Percentiles rank a stretch among this genome's conserved stretches.
Evolutionary conservation across 2,329 filamentous ascomycete species (phyloP).

Genomic region (Neofusicoccum sp.): DNA sequence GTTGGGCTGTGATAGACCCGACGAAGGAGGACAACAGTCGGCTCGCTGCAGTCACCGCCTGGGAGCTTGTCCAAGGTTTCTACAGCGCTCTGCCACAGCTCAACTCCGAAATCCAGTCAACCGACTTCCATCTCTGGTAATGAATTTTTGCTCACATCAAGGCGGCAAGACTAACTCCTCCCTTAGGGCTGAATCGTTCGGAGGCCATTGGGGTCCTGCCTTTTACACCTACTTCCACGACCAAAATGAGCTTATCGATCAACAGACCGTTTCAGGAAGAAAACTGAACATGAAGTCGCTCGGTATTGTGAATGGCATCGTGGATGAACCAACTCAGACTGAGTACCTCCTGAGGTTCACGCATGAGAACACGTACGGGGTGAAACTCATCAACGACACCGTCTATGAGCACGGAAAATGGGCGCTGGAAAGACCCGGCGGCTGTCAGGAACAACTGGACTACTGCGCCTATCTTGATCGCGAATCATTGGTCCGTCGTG

Average conservation of each 20-base stretch:
- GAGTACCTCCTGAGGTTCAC: conserved; percentile 39
- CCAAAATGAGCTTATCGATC: conserved; percentile 54
- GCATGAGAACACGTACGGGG: conserved; percentile 60
- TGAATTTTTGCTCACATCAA: too few relatives aligned
- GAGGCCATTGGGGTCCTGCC: conserved; percentile 58
- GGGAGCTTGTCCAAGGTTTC: conserved; percentile 38
- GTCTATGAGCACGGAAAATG: conserved; percentile 47
- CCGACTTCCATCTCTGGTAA: conserved; percentile 53
- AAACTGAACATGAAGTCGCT: conserved; percentile 33
- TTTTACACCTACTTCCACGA: conserved; percentile 56
- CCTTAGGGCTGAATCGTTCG: conserved; percentile 49
- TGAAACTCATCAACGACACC: conserved; percentile 51
- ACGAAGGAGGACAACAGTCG: conserved; percentile 45
- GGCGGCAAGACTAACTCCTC: background rate
- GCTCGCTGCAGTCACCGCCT: conserved; percentile 34
- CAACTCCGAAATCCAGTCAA: conserved; percentile 52
- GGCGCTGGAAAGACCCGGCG: conserved; percentile 45
- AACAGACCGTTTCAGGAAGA: conserved; percentile 13
- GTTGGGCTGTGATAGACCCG: conserved; percentile 39
- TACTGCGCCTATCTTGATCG: conserved; percentile 31
- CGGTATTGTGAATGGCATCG: conserved; percentile 27
- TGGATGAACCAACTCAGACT: conserved; percentile 45
- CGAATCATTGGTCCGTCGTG: conserved; percentile 35
- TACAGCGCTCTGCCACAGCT: conserved; percentile 39
- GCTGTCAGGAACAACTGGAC: conserved; percentile 55